Conservation (phyloP, 176 grass and related monocot genomes). For the Puya raimondii region DNA sequence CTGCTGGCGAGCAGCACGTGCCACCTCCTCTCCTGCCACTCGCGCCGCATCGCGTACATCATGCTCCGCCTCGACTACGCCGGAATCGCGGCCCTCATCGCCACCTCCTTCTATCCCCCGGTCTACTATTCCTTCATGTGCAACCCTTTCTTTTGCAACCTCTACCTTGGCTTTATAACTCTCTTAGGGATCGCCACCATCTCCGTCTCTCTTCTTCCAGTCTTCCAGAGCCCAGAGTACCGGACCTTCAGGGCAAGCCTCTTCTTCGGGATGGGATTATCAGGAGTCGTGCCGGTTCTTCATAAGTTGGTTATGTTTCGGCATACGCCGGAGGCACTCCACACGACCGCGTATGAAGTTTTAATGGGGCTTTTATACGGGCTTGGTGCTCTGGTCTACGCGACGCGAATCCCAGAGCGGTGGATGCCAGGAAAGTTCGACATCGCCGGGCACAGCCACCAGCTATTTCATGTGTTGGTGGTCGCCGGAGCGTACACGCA, state of each 20-base stretch:
- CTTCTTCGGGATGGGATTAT: conserved; percentile 84
- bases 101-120: conserved; percentile 84
- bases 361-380: conserved; percentile 82
- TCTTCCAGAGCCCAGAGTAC: conserved; percentile 74
- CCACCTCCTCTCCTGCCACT: conserved; percentile 87
- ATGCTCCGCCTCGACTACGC: conserved; percentile 88
- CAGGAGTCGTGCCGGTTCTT: conserved; percentile 67
- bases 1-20: conserved; percentile 83
- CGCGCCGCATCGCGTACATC: conserved; percentile 57
- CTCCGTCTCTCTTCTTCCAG: conserved; percentile 54
- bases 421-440: conserved; percentile 98
- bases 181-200: conserved; percentile 61
- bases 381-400: conserved; percentile 68
- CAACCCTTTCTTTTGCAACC: conserved; percentile 78
- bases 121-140: conserved; percentile 94
- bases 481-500: conserved; percentile 82
- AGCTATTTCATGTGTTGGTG: conserved; percentile 78
- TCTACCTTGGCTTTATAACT: conserved; percentile 77
- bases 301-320: conserved; percentile 66
- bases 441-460: conserved; percentile 83
- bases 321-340: conserved; percentile 62
- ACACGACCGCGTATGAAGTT: conserved; percentile 74
- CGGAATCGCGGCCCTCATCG: conserved; percentile 77
- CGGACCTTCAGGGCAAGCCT: conserved; percentile 57
- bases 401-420: conserved; percentile 67